Evolutionary conservation across 495 filamentous ascomycete species (phyloP), one percentile per base, ranked within the genome.

Genomic region (Pyrenula massariospora): DNA sequence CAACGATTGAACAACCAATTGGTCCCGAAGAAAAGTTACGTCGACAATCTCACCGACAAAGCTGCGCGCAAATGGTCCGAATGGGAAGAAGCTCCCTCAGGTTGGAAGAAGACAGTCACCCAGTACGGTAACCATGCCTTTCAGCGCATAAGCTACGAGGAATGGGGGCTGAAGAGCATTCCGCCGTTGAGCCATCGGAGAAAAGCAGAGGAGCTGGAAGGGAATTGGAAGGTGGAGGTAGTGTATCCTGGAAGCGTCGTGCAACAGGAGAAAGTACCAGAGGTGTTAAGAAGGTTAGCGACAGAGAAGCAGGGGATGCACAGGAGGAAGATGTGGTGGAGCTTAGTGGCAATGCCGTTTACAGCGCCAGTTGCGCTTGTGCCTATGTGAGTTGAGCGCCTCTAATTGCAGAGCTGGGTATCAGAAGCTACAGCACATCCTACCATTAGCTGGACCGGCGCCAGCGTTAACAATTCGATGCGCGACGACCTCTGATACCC

Each of bases 121-220:
- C 76, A 75, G 54, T 93, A 91, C 67, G 93, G 94, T 24, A 96
- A 97, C 73, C 76, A 81, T 24, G 79, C 87, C 10, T 78, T 97
- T 54, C 85, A 86, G 63, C 81, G 89, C 48, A 91, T 99, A 61
- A 89, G 92, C 1, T 96, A 86, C 67, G 88, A 96, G 71, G 93
- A 99, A 86, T 99, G 93, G 86, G 92, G 89, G 0, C 73, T 98
- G 52, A 97, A 97, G 71, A 92, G 89, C 54, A 86, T 98, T 42
- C 93, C 93, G 2, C 87, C 93, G 25, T 73, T 95, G 55, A 90
- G 81, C 23, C 74, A 81, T 36, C 80, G 83, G 56, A 76, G 81
- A 52, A 76, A 77, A 59, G 72, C 80, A 50, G 78, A 84, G 55
- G 82, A 86, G 62, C 62, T 82, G 15, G 68, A 85, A 54, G 85